A percentile compares a stretch with the other conserved stretches of the same genome.
phyloP scores from a whole-genome alignment of 148 eudicot species.

The Persicaria tinctoria region DNA sequence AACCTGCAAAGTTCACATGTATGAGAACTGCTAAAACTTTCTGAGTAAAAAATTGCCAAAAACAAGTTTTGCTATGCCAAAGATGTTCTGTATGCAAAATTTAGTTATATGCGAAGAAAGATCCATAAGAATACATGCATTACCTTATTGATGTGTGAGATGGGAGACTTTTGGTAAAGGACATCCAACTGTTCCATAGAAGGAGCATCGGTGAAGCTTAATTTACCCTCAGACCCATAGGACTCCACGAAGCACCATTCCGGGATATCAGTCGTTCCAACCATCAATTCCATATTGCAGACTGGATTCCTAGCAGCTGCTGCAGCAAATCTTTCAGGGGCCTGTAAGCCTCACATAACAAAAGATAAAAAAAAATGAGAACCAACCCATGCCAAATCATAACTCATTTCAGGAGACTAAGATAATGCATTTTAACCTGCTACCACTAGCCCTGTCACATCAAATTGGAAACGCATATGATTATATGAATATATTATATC shows the following conservation, averaged over 20 bases:
- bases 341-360: slow-evolving; percentile 40
- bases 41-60: not conserved
- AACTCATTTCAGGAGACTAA: too few species aligned
- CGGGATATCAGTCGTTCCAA: slow-evolving; percentile 83
- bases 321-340: slow-evolving; percentile 77
- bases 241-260: slow-evolving; percentile 89
- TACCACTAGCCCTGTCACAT: too few species aligned
- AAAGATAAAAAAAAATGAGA: not conserved
- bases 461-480: too few species aligned
- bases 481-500: too few species aligned
- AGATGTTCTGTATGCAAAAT: not conserved
- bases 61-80: not conserved
- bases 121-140: not conserved
- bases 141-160: slow-evolving; percentile 71
- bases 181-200: slow-evolving; percentile 50
- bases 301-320: slow-evolving; percentile 91
- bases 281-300: slow-evolving; percentile 82
- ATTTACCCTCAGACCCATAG: slow-evolving; percentile 52
- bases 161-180: slow-evolving; percentile 69
- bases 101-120: not conserved
- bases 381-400: not conserved
- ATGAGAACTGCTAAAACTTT: not conserved
- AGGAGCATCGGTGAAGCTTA: slow-evolving; percentile 56
- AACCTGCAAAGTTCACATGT: slow-evolving; percentile 46
- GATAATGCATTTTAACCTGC: too few species aligned